These are phyloP conservation scores for Tricholoma sp. DNA, from an alignment of 768 basidiomycete species.

Conservation along the genomic window DNA sequence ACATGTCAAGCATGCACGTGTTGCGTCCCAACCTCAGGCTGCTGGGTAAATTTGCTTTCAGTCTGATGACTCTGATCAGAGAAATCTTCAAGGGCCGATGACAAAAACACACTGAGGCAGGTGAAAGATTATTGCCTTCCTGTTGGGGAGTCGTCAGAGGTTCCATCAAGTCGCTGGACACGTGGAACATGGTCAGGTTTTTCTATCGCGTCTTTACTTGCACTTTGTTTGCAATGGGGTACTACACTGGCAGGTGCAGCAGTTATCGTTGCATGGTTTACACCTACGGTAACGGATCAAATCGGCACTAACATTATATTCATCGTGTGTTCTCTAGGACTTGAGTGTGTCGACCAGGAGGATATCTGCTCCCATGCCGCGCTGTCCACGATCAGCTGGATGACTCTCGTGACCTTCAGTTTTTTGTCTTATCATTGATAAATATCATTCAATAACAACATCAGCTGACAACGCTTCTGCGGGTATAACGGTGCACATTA, in stretches of 20 bases:
- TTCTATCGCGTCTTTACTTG: slow-evolving; percentile 15
- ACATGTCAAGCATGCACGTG: too few relatives aligned
- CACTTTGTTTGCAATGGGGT: slow-evolving; percentile 23
- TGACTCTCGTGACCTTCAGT: slow-evolving; percentile 23
- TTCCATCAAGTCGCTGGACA: slow-evolving; percentile 6
- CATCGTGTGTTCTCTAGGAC: slow-evolving; percentile 12
- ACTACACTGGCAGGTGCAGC: slow-evolving; percentile 24
- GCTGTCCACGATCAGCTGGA: slow-evolving; percentile 27
- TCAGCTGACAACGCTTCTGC: too few relatives aligned
- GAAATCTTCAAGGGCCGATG: too few relatives aligned
- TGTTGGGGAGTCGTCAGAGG: slow-evolving; percentile 1
- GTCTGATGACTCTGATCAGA: too few relatives aligned
- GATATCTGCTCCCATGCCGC: slow-evolving; percentile 26
- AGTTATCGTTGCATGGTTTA: slow-evolving; percentile 20
- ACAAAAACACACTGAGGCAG: too few relatives aligned
- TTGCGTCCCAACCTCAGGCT: too few relatives aligned
- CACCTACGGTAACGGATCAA: slow-evolving; percentile 11
- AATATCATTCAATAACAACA: slow-evolving; percentile 13
- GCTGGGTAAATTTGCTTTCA: too few relatives aligned
- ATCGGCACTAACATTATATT: too few relatives aligned
- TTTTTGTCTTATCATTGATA: slow-evolving; percentile 22
- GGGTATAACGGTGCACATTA: too few relatives aligned
- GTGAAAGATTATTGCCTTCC: too few relatives aligned
- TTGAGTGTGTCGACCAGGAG: slow-evolving; percentile 30
- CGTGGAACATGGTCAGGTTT: slow-evolving; percentile 15